phyloP scores from a whole-genome alignment of 208 protist genomes.

The Trypanosoma avium region DNA sequence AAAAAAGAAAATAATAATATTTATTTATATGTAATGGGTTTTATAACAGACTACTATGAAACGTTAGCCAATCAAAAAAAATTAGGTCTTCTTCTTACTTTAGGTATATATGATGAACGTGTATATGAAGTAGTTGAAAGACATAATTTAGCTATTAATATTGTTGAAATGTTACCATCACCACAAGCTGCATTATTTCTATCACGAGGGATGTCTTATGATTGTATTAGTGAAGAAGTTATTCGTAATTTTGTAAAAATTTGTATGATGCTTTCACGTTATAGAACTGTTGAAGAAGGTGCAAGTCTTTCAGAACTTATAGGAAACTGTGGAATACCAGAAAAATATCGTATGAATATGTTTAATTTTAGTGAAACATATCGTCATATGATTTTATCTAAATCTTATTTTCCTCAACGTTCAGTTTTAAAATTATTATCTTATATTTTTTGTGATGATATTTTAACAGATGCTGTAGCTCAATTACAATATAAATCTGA shows the following conservation, averaged over 20 bases:
- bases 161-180: conserved; percentile 61
- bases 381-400: conserved; percentile 86
- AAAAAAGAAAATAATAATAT: too few relatives aligned
- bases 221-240: conserved; percentile 69
- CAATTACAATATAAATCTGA: conserved; percentile 91
- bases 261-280: conserved; percentile 84
- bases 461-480: conserved; percentile 81
- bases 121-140: conserved; percentile 88
- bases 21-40: conserved; percentile 46
- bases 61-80: conserved; percentile 56
- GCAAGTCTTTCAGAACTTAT: conserved; percentile 83
- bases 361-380: conserved; percentile 90
- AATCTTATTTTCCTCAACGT: conserved; percentile 83
- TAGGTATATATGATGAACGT: conserved; percentile 86
- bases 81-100: conserved; percentile 51
- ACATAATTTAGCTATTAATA: conserved; percentile 48
- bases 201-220: conserved; percentile 82
- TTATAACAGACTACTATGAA: conserved; percentile 68
- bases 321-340: conserved; percentile 73
- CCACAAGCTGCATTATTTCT: conserved; percentile 70
- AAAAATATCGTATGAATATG: conserved; percentile 83
- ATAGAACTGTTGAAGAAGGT: conserved; percentile 64
- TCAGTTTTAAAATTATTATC: conserved; percentile 75
- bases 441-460: conserved; percentile 88
- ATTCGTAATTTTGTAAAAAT: conserved; percentile 80